Evolutionary conservation across 257 asterid genomes (phyloP).

Genomic region (Dorcoceras hygrometricum): DNA sequence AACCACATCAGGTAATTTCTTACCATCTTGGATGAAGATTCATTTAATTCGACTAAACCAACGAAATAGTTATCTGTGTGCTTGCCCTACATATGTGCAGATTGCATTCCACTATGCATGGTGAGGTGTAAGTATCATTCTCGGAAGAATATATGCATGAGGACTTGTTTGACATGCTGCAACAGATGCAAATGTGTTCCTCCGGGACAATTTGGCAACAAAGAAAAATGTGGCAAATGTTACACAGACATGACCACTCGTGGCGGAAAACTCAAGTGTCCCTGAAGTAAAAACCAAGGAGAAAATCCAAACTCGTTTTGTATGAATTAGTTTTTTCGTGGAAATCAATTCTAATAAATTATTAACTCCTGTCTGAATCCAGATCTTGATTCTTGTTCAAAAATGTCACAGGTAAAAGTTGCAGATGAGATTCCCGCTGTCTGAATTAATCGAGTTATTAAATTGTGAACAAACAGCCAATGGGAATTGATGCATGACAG

Average conservation of each 20-base stretch:
- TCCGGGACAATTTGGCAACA: conserved; percentile 40
- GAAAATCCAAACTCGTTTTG: too few relatives aligned
- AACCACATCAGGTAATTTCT: background rate
- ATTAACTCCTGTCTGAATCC: too few relatives aligned
- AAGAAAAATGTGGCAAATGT: conserved; percentile 43
- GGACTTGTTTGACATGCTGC: conserved; percentile 45
- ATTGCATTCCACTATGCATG: conserved; percentile 37
- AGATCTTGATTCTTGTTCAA: background rate
- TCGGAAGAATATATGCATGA: conserved; percentile 35
- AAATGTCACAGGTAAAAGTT: too few relatives aligned
- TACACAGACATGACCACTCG: conserved; percentile 37
- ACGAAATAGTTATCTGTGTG: too few relatives aligned
- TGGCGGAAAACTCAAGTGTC: conserved; percentile 42
- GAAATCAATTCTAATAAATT: background rate
- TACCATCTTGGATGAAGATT: background rate
- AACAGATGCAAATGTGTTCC: conserved; percentile 51
- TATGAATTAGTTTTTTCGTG: background rate
- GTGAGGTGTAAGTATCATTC: conserved; percentile 36
- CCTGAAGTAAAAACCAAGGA: too few relatives aligned
- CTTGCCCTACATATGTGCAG: conserved; percentile 17
- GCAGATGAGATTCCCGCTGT: too few relatives aligned
- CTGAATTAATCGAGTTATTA: background rate
- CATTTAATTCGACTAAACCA: background rate
- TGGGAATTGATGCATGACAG: background rate
- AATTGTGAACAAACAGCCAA: background rate